phyloP scores from a whole-genome alignment of 345 rosid species.

The Lumnitzera racemosa region DNA sequence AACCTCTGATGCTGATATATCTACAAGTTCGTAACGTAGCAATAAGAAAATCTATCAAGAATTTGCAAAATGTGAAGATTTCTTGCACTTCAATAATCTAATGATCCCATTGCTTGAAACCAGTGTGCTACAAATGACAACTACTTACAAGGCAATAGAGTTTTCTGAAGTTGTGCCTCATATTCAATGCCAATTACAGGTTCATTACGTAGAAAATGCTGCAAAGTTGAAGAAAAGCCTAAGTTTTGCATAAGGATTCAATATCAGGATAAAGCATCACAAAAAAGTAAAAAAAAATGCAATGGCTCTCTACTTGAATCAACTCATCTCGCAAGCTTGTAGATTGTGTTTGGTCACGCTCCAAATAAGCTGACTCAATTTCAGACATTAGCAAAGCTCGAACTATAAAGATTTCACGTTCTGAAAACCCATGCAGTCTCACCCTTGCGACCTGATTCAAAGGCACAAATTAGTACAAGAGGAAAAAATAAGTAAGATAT shows the following conservation, averaged over 20 bases:
- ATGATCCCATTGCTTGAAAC: too few species aligned
- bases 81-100: too few species aligned
- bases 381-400: conserved; percentile 77
- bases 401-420: conserved; percentile 75
- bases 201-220: conserved; percentile 60
- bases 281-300: conserved; percentile 5
- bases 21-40: conserved; percentile 27
- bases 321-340: conserved; percentile 81
- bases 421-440: conserved; percentile 87
- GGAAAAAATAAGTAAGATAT: not conserved
- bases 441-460: conserved; percentile 75
- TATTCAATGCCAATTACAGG: conserved; percentile 86
- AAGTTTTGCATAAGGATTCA: not conserved
- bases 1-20: conserved; percentile 69
- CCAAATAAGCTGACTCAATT: conserved; percentile 92
- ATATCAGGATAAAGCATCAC: not conserved
- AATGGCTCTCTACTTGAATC: conserved; percentile 50
- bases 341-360: conserved; percentile 91
- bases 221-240: conserved; percentile 10
- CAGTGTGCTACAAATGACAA: not conserved
- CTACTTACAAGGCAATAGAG: conserved; percentile 76
- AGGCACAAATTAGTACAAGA: conserved; percentile 13
- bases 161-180: conserved; percentile 86
- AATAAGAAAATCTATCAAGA: not conserved
- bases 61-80: too few species aligned